Evolutionary conservation across 805 yeast genomes (phyloP), one percentile per base, ranked within the genome.

Genomic region (Saccharomycopsis guyanensis): DNA sequence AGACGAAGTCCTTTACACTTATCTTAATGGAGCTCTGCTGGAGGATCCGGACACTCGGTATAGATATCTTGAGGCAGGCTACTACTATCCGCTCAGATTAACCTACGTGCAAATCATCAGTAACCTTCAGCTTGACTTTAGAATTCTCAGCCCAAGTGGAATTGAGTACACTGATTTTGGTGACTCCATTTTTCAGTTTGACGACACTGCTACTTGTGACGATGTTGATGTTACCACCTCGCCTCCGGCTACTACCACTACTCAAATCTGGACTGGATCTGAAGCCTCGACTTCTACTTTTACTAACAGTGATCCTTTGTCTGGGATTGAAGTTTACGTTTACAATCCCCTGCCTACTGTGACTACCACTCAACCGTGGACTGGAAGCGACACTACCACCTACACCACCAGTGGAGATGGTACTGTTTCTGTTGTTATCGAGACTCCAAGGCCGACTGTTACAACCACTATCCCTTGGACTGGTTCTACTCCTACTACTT

Each of bases 11-110:
- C 31, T 35, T 40, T 48, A 46, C 36, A 24, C 38, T 15, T 19
- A 24, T 29, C 13, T 15, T 4, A 38, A 46, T 41, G n/a, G 12
- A 38, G 34, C 29, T 50, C n/a, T n/a, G n/a, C n/a, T n/a, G n/a
- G n/a, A n/a, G n/a, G n/a, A n/a, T n/a, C n/a, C n/a, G n/a, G 57
- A 51, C 55, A 22, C 49, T 35, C 42, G 38, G 23, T 19, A 37
- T n/a, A 27, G 18, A 7, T 48, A 51, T 25, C 49, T 61, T 34
- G 45, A 49, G 6, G 58, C 48, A 4, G 66, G 65, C n/a, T 40
- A 45, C 29, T 59, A 55, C 47, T 63, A 62, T 44, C 67, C 67
- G 13, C 46, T 60, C 2, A 56, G 62, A 47, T 43, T 60, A 12
- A 55, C 58, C n/a, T 57, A 46, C 23, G 51, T 55, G 16, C 61